Evolutionary conservation across 306 rosid species (phyloP).

Genomic region (Fagus sylvatica): DNA sequence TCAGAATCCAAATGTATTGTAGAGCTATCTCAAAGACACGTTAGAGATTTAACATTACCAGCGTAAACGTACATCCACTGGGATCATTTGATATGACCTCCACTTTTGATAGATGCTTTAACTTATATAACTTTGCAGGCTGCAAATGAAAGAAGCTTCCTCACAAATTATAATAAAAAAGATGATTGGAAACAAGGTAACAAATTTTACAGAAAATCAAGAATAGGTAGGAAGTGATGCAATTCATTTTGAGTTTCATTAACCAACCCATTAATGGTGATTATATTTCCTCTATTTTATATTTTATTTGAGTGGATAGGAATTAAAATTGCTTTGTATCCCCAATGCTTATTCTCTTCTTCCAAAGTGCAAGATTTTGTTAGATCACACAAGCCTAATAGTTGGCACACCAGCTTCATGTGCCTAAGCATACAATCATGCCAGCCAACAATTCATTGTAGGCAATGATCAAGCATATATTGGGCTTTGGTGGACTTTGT

Average conservation of each 20-base stretch:
- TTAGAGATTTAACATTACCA: conserved; percentile 60
- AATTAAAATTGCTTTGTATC: background rate
- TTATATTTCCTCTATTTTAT: conserved; percentile 17
- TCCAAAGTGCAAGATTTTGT: background rate
- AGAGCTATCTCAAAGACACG: conserved; percentile 7
- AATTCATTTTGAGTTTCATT: background rate
- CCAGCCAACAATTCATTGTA: background rate
- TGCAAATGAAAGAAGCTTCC: conserved; percentile 39
- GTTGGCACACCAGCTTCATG: background rate
- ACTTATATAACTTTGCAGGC: conserved; percentile 95
- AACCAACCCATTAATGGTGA: background rate
- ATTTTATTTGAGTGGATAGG: conserved; percentile 12
- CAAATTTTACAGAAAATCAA: background rate
- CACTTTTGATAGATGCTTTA: conserved; percentile 92
- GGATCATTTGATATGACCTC: conserved; percentile 85
- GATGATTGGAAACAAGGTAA: background rate
- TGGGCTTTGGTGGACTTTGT: background rate
- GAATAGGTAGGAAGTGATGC: background rate
- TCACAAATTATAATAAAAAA: conserved; percentile 4
- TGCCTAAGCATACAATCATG: background rate
- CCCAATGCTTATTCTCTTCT: background rate
- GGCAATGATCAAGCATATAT: background rate
- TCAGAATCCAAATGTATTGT: conserved; percentile 17
- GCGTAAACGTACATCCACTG: conserved; percentile 86
- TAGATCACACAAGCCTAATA: background rate